Conservation (phyloP, 768 basidiomycete genomes). For the Suillus hirtellus region DNA sequence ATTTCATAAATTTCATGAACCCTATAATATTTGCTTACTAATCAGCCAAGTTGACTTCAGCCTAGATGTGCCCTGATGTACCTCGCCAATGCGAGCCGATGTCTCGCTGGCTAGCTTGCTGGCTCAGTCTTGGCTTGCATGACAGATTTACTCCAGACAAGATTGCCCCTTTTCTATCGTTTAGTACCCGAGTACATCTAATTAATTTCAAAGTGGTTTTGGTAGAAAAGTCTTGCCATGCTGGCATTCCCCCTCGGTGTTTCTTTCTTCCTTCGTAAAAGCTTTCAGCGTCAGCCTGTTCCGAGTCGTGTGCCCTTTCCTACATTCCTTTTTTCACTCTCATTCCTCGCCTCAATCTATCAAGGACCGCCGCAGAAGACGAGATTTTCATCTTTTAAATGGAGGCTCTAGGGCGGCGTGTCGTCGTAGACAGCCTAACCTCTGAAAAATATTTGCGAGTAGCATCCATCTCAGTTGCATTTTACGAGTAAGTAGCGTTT, state of each 20-base stretch:
- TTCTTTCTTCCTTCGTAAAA: not conserved
- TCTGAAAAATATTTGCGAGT: slow-evolving; percentile 36
- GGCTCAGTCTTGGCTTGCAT: not conserved
- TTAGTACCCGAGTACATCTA: not conserved
- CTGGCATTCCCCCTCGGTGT: not conserved
- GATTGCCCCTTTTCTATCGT: not conserved
- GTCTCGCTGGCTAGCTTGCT: not conserved
- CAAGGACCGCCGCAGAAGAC: not conserved
- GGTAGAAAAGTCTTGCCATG: not conserved
- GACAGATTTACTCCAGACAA: not conserved
- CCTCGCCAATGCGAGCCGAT: not conserved
- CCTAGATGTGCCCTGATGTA: not conserved
- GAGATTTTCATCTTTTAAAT: not conserved
- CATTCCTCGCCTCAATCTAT: not conserved
- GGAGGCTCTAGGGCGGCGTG: not conserved
- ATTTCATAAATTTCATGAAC: not conserved
- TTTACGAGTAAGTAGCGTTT: slow-evolving; percentile 36
- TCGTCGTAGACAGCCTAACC: not conserved
- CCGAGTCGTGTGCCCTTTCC: not conserved
- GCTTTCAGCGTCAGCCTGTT: not conserved
- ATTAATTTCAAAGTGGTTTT: not conserved
- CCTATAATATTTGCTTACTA: not conserved
- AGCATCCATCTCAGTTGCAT: slow-evolving; percentile 37
- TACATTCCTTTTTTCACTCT: not conserved
- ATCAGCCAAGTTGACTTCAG: not conserved